phyloP scores from a whole-genome alignment of 352 stramenopile genomes.

The Pythium brassicae region DNA sequence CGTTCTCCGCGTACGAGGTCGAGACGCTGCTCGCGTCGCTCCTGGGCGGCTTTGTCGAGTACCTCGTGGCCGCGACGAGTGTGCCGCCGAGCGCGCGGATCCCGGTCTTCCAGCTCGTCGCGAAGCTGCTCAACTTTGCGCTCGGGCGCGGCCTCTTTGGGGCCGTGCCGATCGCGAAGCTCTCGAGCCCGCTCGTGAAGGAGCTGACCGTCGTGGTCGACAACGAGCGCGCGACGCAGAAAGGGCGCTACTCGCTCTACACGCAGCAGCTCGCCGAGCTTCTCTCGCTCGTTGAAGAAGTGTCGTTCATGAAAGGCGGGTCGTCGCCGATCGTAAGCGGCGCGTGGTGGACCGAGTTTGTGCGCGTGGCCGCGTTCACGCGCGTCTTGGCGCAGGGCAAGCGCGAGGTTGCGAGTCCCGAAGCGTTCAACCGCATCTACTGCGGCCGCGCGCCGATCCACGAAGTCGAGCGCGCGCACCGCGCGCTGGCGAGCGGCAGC shows the following conservation, averaged over 20 bases:
- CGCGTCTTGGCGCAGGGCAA: conserved; percentile 36
- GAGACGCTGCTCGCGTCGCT: conserved; percentile 52
- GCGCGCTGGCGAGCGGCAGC: conserved; percentile 24
- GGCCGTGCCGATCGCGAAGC: conserved; percentile 52
- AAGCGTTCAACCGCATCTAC: conserved; percentile 43
- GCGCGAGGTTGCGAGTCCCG: conserved; percentile 29
- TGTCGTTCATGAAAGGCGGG: conserved; percentile 43
- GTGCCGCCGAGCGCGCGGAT: conserved; percentile 43
- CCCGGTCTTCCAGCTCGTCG: conserved; percentile 46
- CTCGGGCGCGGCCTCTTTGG: conserved; percentile 45
- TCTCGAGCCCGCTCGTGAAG: conserved; percentile 37
- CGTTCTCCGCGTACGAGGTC: conserved; percentile 57
- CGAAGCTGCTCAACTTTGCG: conserved; percentile 66
- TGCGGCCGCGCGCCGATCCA: conserved; percentile 54
- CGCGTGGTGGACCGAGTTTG: conserved; percentile 54
- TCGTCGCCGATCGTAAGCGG: conserved; percentile 38
- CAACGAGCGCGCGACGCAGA: conserved; percentile 59
- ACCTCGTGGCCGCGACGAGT: conserved; percentile 29
- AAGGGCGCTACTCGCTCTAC: conserved; percentile 57
- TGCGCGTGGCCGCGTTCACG: conserved; percentile 59
- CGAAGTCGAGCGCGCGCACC: conserved; percentile 43
- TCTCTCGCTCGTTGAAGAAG: conserved; percentile 56
- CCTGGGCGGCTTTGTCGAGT: conserved; percentile 45
- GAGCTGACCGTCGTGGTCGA: conserved; percentile 58
- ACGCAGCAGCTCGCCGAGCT: conserved; percentile 65